These are phyloP conservation scores for Vaccinium myrtillus DNA, from an alignment of 148 eudicot species.

Conservation along the genomic window DNA sequence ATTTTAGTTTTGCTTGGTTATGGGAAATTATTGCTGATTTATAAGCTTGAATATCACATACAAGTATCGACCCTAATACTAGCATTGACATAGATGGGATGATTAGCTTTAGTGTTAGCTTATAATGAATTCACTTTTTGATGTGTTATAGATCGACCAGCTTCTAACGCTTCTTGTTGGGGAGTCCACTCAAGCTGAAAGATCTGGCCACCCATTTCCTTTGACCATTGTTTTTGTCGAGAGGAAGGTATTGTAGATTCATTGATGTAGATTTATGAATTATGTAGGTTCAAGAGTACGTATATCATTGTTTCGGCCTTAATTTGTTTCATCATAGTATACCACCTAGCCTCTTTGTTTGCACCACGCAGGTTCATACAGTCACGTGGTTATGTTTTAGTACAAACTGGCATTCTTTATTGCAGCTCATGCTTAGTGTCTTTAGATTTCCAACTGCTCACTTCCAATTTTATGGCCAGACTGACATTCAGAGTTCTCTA, in stretches of 20 bases:
- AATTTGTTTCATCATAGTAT: not conserved
- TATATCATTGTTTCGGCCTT: not conserved
- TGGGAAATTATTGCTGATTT: not conserved
- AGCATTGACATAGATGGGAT: not conserved
- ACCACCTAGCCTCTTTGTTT: not conserved
- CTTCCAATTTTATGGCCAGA: not conserved
- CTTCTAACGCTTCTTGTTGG: conserved; percentile 49
- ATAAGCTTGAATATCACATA: not conserved
- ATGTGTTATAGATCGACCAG: conserved; percentile 38
- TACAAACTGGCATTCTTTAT: not conserved
- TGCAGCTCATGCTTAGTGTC: not conserved
- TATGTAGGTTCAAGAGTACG: not conserved
- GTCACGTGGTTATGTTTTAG: not conserved
- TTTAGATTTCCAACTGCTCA: not conserved
- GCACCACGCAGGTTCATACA: not conserved
- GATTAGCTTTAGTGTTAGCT: not conserved
- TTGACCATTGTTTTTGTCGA: conserved; percentile 59
- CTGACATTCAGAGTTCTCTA: not conserved
- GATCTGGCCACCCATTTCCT: conserved; percentile 39
- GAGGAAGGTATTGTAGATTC: conserved; percentile 40
- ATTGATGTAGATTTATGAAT: not conserved
- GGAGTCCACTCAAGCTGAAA: conserved; percentile 44
- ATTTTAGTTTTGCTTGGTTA: not conserved
- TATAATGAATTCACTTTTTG: not conserved
- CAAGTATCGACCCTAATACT: not conserved